phyloP scores from a whole-genome alignment of 306 rosid species.

The Casuarina cunninghamiana region DNA sequence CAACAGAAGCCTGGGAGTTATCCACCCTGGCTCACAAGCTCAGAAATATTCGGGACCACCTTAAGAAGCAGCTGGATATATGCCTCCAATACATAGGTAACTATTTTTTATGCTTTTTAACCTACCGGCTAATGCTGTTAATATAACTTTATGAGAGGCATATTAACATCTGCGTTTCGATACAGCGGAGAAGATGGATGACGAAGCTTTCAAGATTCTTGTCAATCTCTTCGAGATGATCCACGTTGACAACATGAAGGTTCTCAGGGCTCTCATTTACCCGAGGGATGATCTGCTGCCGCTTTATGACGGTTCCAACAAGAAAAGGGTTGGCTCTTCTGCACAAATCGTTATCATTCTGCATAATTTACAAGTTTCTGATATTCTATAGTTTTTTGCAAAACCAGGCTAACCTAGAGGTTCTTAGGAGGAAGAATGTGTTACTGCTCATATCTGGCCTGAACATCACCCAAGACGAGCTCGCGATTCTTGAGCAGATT shows the following conservation, averaged over 20 bases:
- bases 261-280: conserved; percentile 55
- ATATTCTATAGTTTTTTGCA: not conserved
- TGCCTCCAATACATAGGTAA: conserved; percentile 47
- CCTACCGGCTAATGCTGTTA: not conserved
- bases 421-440: conserved; percentile 1
- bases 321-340: conserved; percentile 50
- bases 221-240: conserved; percentile 32
- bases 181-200: conserved; percentile 46
- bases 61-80: conserved; percentile 40
- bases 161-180: not conserved
- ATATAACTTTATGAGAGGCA: not conserved
- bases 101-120: not conserved
- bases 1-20: conserved; percentile 65
- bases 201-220: conserved; percentile 48
- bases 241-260: conserved; percentile 60
- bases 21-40: conserved; percentile 60
- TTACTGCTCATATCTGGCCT: not conserved
- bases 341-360: not conserved
- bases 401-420: conserved; percentile 3
- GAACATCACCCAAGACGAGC: not conserved
- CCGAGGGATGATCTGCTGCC: conserved; percentile 52
- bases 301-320: conserved; percentile 48
- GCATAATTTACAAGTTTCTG: too few relatives aligned
- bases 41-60: conserved; percentile 45
- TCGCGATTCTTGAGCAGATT: conserved; percentile 54